Evolutionary conservation across 2,329 filamentous ascomycete species (phyloP), one percentile per base, ranked within the genome.

Genomic region (Trichophyton simii): DNA sequence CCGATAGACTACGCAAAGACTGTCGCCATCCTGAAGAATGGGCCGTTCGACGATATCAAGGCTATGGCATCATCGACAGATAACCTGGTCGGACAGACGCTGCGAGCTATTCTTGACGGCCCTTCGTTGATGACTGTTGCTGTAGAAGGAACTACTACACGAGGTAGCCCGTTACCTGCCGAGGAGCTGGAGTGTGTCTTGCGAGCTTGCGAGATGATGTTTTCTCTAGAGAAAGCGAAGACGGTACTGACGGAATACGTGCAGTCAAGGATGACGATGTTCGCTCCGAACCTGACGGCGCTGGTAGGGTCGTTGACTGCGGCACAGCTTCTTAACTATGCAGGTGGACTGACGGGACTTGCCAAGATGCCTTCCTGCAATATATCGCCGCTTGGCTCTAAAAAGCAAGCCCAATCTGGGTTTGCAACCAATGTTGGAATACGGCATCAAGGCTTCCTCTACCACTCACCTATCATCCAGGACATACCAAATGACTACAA

Each of bases 341-440:
- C 91, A 0, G 94, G 94, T 64, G 94, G 94, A 7, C 78, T 99
- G 36, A 88, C 87, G 0, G 90, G 90, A 41, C 81, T 99, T 9
- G 91, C 90, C 46, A 95, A 96, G 72, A 94, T 91, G 2, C 94
- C 94, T 0, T 85, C 94, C 1, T 96, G 92, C 76, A 99, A 99
- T 69, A 82, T 99, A 48, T 83, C 91, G 0, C 89, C 91, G 0
- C 87, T 95, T 72, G 94, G 94, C 13, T 94, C 89, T 31, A 96
- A 95, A 73, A 91, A 91, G 73, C 85, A 89, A 66, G 85, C 87
- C 57, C 85, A 86, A 18, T 82, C 87, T 11, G 92, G 91, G 6
- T 83, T 97, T 64, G 92, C 94, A 22, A 96, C 92, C 25, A 99
- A 99, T 68, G 87, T 94, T 20, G 89, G 91, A 11, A 82, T 96